Evolutionary conservation across 805 yeast genomes (phyloP), one percentile per base, ranked within the genome.

Genomic region (Scheffersomyces amazonensis): DNA sequence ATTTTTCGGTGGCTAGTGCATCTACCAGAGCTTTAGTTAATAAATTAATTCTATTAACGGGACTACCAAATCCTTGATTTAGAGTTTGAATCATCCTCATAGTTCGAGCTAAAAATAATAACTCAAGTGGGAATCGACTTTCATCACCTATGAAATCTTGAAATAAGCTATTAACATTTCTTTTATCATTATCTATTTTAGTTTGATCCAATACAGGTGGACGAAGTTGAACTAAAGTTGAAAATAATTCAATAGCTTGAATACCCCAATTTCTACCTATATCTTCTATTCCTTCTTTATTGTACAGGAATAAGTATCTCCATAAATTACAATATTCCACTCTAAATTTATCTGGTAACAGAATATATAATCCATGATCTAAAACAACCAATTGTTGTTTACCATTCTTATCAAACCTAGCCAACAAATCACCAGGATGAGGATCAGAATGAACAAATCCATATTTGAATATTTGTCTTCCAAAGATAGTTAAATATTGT

Each of bases 371-470:
- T 0, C 95, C 95, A 54, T 84, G 91, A 54, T 85, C 95, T 32
- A 85, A 58, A 34, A 85, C 64, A 20, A 86, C 88, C 25, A 83
- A 60, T 50, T 83, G 78, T 49, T 76, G 83, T 25, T 56, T 53
- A 2, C 64, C 63, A 2, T 42, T 30, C 3, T 35, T 28, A 11
- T 62, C 54, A 20, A 54, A 49, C 27, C 89, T 62, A 3, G 80
- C 77, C 39, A 86, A 53, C 46, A 86, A 58, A 54, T 85, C 86
- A 5, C 95, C 95, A 1, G 93, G 93, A 50, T 85, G 95, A 10
- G 91, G 87, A 52, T 83, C 90, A 37, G 86, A 76, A 53, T 83
- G 89, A 13, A 83, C 78, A 22, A 76, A 64, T 5, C 87, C 88
- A 75, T 83, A 83, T 21, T 67, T 60, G 54, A 81, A 83, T 13